Percentiles rank a stretch among this genome's conserved stretches.
phyloP scores from a whole-genome alignment of 208 protist genomes.

The Entamoeba histolytica region DNA sequence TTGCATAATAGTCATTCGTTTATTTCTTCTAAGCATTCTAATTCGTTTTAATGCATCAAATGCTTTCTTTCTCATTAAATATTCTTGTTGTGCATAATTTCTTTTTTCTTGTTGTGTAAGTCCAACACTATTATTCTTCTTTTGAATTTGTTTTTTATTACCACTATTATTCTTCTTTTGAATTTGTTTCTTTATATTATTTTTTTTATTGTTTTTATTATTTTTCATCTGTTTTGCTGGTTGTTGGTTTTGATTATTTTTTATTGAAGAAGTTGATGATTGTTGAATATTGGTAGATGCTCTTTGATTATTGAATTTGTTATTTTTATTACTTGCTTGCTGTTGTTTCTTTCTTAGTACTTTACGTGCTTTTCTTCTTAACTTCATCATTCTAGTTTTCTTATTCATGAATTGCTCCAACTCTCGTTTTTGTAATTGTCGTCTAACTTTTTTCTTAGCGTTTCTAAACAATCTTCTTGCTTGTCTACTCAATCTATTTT shows the following conservation, averaged over 20 bases:
- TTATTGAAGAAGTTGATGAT: background rate
- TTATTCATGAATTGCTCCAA: background rate
- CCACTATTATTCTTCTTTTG: too few relatives aligned
- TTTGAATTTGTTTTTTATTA: too few relatives aligned
- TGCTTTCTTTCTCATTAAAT: background rate
- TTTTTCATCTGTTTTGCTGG: background rate
- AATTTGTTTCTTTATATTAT: too few relatives aligned
- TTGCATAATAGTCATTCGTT: background rate
- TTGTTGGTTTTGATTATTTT: background rate
- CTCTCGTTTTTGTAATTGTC: background rate
- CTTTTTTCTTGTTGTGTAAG: background rate
- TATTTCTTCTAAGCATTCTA: background rate
- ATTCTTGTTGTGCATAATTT: background rate
- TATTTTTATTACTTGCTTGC: background rate
- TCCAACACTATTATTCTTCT: background rate
- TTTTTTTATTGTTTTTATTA: background rate
- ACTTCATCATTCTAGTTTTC: background rate
- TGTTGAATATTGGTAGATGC: background rate
- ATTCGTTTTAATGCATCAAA: background rate
- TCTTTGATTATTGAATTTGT: background rate
- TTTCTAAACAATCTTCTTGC: background rate
- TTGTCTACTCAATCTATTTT: background rate
- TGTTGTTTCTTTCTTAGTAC: background rate
- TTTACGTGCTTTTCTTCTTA: background rate
- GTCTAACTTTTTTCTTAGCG: background rate